Evolutionary conservation across 192 early-diverging fungal genomes (phyloP).

Genomic region (Chytriomyces hyalinus): DNA sequence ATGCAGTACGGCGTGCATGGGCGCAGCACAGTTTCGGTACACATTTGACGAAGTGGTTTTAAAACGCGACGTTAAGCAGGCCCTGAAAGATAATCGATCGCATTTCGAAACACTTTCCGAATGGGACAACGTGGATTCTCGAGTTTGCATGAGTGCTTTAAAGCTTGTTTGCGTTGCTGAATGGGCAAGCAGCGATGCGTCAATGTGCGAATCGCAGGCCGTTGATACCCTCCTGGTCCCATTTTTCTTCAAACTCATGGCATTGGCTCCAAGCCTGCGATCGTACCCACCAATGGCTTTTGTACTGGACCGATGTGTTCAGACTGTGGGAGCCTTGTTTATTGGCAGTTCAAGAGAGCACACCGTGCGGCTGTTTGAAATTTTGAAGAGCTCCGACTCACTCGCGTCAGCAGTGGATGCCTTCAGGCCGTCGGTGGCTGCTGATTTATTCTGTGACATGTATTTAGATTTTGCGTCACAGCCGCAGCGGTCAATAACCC

Average conservation of each 20-base stretch:
- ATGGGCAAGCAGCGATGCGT: constrained; percentile 5
- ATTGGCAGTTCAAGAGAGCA: constrained; percentile 26
- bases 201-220: not conserved
- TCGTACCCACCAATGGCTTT: constrained; percentile 31
- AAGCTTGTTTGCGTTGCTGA: constrained; percentile 32
- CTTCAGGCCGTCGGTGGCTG: constrained; percentile 37
- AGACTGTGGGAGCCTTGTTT: constrained; percentile 30
- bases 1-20: constrained; percentile 42
- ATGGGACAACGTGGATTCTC: constrained; percentile 41
- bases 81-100: constrained; percentile 28
- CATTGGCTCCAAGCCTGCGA: not conserved
- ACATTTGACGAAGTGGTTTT: constrained; percentile 25
- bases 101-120: constrained; percentile 31
- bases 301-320: constrained; percentile 13
- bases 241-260: constrained; percentile 29
- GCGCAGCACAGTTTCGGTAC: constrained; percentile 40
- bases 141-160: constrained; percentile 27
- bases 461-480: not conserved
- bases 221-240: constrained; percentile 12
- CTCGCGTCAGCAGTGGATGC: constrained; percentile 18
- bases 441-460: constrained; percentile 35
- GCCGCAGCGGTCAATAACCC: not conserved
- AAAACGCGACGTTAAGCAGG: constrained; percentile 33
- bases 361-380: constrained; percentile 33
- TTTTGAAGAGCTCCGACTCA: constrained; percentile 4